Percentiles rank a stretch among this genome's conserved stretches.
Conservation (phyloP, 2,329 filamentous ascomycete genomes). For the Exophiala sideris region DNA sequence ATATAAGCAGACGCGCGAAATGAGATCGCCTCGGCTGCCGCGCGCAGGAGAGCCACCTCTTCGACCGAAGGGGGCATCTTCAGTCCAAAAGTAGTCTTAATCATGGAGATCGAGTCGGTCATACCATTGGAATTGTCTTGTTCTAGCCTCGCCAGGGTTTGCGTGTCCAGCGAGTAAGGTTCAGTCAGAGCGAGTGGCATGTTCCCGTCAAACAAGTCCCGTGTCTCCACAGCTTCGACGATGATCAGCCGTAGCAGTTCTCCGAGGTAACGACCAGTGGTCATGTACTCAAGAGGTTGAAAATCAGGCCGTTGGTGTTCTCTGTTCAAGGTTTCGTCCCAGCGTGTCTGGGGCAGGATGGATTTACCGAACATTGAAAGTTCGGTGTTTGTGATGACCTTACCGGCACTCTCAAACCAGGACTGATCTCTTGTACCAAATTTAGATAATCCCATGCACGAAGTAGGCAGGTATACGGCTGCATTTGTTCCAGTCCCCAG, state of each 20-base stretch:
- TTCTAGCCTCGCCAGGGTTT: slow-evolving; percentile 57
- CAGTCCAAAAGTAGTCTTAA: slow-evolving; percentile 53
- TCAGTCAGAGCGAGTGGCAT: slow-evolving; percentile 55
- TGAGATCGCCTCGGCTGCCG: slow-evolving; percentile 53
- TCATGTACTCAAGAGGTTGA: slow-evolving; percentile 63
- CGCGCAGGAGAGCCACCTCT: slow-evolving; percentile 55
- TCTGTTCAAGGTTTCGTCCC: slow-evolving; percentile 60
- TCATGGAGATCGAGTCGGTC: slow-evolving; percentile 40
- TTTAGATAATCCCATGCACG: slow-evolving; percentile 53
- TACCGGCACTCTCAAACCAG: slow-evolving; percentile 56
- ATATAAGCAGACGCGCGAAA: slow-evolving; percentile 60
- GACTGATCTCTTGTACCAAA: slow-evolving; percentile 53
- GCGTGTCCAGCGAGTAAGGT: slow-evolving; percentile 59
- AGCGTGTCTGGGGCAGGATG: slow-evolving; percentile 57
- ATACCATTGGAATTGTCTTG: slow-evolving; percentile 40
- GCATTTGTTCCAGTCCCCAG: slow-evolving; percentile 64
- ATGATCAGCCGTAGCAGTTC: slow-evolving; percentile 62
- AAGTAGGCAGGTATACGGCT: slow-evolving; percentile 59
- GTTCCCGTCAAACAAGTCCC: slow-evolving; percentile 55
- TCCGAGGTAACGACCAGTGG: slow-evolving; percentile 61
- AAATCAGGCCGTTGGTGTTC: slow-evolving; percentile 59
- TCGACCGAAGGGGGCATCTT: slow-evolving; percentile 42
- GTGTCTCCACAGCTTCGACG: slow-evolving; percentile 56
- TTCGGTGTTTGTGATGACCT: slow-evolving; percentile 64
- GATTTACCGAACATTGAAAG: slow-evolving; percentile 62